Conservation (phyloP, 495 filamentous ascomycete genomes). For the Mycothermus thermophilus region DNA sequence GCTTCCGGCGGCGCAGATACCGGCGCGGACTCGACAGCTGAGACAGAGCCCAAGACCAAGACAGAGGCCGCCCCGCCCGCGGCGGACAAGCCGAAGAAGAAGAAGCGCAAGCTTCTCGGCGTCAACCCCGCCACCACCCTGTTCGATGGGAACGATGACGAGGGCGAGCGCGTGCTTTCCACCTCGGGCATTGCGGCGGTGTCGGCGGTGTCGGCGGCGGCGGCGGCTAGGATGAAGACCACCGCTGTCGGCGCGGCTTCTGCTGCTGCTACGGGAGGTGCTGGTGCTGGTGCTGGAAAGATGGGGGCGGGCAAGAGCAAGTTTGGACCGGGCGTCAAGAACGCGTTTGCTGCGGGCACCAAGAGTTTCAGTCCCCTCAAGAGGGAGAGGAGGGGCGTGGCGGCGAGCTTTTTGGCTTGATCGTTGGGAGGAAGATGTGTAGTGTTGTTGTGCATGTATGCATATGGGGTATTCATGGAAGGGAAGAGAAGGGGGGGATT, state of each 20-base stretch:
- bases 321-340: constrained; percentile 12
- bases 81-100: too few species aligned
- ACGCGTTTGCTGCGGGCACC: constrained; percentile 28
- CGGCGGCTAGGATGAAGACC: constrained; percentile 1
- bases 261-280: constrained; percentile 4
- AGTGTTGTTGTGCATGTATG: background rate
- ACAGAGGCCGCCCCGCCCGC: too few species aligned
- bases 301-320: constrained; percentile 12
- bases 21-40: background rate
- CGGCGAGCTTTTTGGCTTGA: constrained; percentile 37
- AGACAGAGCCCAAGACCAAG: constrained; percentile 41
- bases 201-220: constrained; percentile 4
- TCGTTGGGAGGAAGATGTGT: background rate
- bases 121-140: constrained; percentile 44
- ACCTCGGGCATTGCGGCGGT: too few species aligned
- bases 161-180: constrained; percentile 39
- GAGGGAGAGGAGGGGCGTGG: constrained; percentile 49
- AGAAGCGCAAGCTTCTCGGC: constrained; percentile 58
- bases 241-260: constrained; percentile 8
- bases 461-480: too few species aligned
- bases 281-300: constrained; percentile 9
- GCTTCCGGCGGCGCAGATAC: background rate
- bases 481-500: too few species aligned
- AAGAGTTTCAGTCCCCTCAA: constrained; percentile 87
- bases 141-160: constrained; percentile 67